Percentiles rank a stretch among this genome's conserved stretches.
Evolutionary conservation across 2,329 filamentous ascomycete genomes (phyloP).

Genomic region (Tolypocladium endophyticum): DNA sequence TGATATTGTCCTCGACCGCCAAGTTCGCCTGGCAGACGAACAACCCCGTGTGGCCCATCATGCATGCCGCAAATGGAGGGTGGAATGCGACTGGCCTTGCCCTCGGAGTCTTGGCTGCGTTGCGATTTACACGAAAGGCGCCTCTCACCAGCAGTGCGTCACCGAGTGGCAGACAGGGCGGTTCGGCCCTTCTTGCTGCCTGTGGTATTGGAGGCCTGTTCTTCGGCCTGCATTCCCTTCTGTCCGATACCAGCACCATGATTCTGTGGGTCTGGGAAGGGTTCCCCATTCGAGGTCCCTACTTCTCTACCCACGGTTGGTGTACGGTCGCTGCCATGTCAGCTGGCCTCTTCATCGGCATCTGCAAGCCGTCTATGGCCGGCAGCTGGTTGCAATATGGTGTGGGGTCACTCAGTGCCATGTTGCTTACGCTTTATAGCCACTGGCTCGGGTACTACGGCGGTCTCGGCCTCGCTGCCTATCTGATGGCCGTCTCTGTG

Average conservation of each 20-base stretch:
- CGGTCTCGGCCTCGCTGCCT: conserved; percentile 62
- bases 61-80: conserved; percentile 82
- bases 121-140: conserved; percentile 62
- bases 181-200: conserved; percentile 61
- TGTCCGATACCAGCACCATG: conserved; percentile 98
- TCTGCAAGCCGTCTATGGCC: conserved; percentile 59
- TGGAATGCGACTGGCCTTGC: conserved; percentile 78
- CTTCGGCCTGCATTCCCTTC: conserved; percentile 82
- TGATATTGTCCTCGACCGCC: conserved; percentile 75
- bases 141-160: conserved; percentile 32
- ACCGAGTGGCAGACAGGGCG: conserved; percentile 33
- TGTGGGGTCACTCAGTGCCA: conserved; percentile 67
- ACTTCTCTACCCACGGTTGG: conserved; percentile 82
- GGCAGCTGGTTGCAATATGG: conserved; percentile 73
- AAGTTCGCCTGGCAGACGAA: conserved; percentile 94
- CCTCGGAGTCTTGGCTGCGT: conserved; percentile 63
- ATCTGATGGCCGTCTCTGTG: conserved; percentile 70
- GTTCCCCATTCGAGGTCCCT: conserved; percentile 79
- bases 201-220: conserved; percentile 74
- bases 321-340: conserved; percentile 84
- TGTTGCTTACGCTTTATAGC: conserved; percentile 61
- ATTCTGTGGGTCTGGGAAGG: conserved; percentile 98
- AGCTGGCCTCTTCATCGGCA: conserved; percentile 63
- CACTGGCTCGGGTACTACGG: conserved; percentile 91
- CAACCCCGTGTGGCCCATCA: conserved; percentile 93